Evolutionary conservation across 2,329 filamentous ascomycete genomes (phyloP), one percentile per base, ranked within the genome.

Genomic region (Chrysoporthe deuterocubensis): DNA sequence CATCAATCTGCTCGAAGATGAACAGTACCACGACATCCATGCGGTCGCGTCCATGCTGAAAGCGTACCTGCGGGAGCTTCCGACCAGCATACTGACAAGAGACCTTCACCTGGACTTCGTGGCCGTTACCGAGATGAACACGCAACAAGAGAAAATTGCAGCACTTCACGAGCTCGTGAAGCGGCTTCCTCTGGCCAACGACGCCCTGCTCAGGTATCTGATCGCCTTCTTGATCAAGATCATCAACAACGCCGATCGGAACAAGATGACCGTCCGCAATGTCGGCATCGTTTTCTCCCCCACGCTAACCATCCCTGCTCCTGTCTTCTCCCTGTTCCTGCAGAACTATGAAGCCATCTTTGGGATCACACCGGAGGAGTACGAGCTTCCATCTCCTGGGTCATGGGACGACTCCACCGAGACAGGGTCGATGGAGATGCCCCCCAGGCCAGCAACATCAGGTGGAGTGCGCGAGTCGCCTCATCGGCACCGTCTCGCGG

Each of bases 241-340:
- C 74, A 93, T 97, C 75, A 94, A 96, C 78, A 94, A 97, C 73
- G 85, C 93, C 7, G 90, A 92, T 73, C 84, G 91, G 70, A 99
- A 99, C 83, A 98, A 97, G 84, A 99, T 99, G 96, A 97, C 92
- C 13, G 92, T 97, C 64, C 90, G 95, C 72, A 99, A 99, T 75
- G 93, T 99, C 65, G 95, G 96, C 71, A 98, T 99, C 73, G 95
- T 99, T 67, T 99, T 99, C 78, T 97, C 96, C 18, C 96, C 96
- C 0, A 98, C 96, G 0, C 85, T 99, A 65, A 98, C 98, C 78
- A 97, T 99, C 56, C 95, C 96, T 0, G 94, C 94, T 0, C 94
- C 95, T 0, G 91, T 99, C 13, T 97, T 99, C 77, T 94, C 94
- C 3, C 87, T 96, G 78, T 96, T 99, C 78, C 84, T 99, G 67